A percentile compares a stretch with the other conserved stretches of the same genome.
Evolutionary conservation across 305 asterid species (phyloP).

Genomic region (Fraxinus platypoda): DNA sequence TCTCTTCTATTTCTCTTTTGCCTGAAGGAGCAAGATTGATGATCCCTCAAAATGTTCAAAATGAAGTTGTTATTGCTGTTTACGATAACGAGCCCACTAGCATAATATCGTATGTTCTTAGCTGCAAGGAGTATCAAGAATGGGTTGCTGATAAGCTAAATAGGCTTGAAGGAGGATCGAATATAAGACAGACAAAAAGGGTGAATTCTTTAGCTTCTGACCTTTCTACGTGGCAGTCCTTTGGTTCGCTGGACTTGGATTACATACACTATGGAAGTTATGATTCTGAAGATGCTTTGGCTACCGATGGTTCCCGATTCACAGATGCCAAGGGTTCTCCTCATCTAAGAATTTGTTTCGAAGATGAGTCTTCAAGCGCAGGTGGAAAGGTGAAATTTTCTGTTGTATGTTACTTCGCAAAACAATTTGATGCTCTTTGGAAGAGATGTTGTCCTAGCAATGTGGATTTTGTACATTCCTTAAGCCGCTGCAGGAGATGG

Average conservation of each 20-base stretch:
- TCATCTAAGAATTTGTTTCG: slow-evolving; percentile 70
- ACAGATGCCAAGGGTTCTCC: slow-evolving; percentile 59
- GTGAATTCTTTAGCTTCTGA: slow-evolving; percentile 46
- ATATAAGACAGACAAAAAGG: slow-evolving; percentile 34
- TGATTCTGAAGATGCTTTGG: slow-evolving; percentile 51
- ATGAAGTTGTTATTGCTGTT: slow-evolving; percentile 51
- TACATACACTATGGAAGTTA: slow-evolving; percentile 52
- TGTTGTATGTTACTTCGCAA: slow-evolving; percentile 80
- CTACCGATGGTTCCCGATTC: slow-evolving; percentile 36
- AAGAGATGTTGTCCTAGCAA: slow-evolving; percentile 73
- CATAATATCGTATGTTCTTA: slow-evolving; percentile 73
- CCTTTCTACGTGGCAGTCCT: slow-evolving; percentile 64
- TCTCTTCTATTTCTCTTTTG: slow-evolving; percentile 53
- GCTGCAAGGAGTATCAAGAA: slow-evolving; percentile 64
- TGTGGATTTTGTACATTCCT: slow-evolving; percentile 65
- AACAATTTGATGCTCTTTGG: slow-evolving; percentile 74
- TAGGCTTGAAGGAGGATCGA: slow-evolving; percentile 37
- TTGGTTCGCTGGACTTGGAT: slow-evolving; percentile 63
- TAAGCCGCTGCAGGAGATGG: slow-evolving; percentile 88
- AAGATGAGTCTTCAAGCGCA: slow-evolving; percentile 50
- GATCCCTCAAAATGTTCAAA: slow-evolving; percentile 46
- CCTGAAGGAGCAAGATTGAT: slow-evolving; percentile 83
- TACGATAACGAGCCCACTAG: slow-evolving; percentile 91
- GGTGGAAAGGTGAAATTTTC: slow-evolving; percentile 69
- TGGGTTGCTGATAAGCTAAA: slow-evolving; percentile 47